A percentile compares a stretch with the other conserved stretches of the same genome.
Conservation (phyloP, 129 eudicot genomes). For the Logfia minima region DNA sequence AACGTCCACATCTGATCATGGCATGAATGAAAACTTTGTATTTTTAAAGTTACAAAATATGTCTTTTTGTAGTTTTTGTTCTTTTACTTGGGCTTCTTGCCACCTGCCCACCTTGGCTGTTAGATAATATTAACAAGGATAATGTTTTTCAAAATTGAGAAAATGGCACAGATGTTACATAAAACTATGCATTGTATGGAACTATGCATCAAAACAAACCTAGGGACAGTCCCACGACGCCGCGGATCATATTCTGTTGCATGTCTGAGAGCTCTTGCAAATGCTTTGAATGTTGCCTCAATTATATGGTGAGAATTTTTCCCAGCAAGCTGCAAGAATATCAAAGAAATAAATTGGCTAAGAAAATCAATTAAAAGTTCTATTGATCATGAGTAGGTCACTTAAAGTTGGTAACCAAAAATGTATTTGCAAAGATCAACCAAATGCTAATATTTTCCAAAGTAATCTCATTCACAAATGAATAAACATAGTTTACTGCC, state of each 20-base stretch:
- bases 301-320: conserved; percentile 95
- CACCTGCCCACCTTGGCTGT: no score
- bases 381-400: not conserved
- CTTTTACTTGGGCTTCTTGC: no score
- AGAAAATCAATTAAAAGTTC: not conserved
- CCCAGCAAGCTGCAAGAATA: conserved; percentile 78
- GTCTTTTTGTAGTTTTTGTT: no score
- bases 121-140: not conserved
- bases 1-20: no score
- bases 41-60: no score
- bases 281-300: conserved; percentile 97
- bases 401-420: not conserved
- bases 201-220: conserved; percentile 39
- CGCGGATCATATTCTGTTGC: conserved; percentile 89
- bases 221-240: conserved; percentile 76
- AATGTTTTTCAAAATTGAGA: not conserved
- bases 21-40: no score
- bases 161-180: not conserved
- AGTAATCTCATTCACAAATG: not conserved
- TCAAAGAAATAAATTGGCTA: not conserved
- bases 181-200: not conserved
- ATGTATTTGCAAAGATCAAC: conserved; percentile 1
- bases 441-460: not conserved
- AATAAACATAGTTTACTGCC: not conserved
- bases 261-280: conserved; percentile 97